Base-by-base conservation (phyloP, 108 stramenopile genomes). In the Nitzschia putrida region DNA sequence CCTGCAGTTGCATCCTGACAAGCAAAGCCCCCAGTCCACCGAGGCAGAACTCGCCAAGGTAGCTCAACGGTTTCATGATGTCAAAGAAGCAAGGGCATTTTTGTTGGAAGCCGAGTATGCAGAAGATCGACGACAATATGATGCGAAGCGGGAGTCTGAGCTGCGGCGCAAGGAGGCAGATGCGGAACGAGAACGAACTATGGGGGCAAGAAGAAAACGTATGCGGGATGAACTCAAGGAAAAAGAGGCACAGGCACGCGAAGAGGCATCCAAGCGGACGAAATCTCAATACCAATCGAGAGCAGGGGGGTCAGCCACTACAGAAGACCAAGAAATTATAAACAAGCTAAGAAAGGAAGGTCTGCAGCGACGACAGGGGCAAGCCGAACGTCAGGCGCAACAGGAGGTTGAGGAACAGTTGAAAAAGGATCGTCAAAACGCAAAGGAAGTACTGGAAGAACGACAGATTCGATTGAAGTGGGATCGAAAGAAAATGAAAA, bases 1-100 rank as follows among this genome's bases (percentile, higher is more conserved):
- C 40, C 69, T 98, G 23, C 92, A 96, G 66, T 83, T 88, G 49
- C 98, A 98, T 66, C 98, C 98, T 26, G 98, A 98, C 82, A 97
- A 97, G 72, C 95, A 95, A 64, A 63, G 58, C 0, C 39, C 47
- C 3, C 25, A 37, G 8, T 13, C 50, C 40, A 41, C 53, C 20
- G 24, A 41, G 11, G 49, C 47, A 37, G 51, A 61, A 44, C 56
- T 25, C 12, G 68, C 61, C 23, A 64, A 50, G 14, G 37, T 60
- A n/a, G 67, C 67, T 53, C 9, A 71, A 50, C n/a, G 63, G 26
- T 77, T 84, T 64, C 86, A 89, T 66, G 83, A 84, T 55, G 66
- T 88, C 25, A 80, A 87, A 57, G 80, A 85, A 60, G 87, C 86
- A 0, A 72, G 78, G 56, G 79, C 81, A 5, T 88, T 88, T 64